A percentile compares a stretch with the other conserved stretches of the same genome.
These are phyloP conservation scores for Hymenoscyphus fructigenus DNA, from an alignment of 2,329 filamentous ascomycete species.

Conservation along the genomic window DNA sequence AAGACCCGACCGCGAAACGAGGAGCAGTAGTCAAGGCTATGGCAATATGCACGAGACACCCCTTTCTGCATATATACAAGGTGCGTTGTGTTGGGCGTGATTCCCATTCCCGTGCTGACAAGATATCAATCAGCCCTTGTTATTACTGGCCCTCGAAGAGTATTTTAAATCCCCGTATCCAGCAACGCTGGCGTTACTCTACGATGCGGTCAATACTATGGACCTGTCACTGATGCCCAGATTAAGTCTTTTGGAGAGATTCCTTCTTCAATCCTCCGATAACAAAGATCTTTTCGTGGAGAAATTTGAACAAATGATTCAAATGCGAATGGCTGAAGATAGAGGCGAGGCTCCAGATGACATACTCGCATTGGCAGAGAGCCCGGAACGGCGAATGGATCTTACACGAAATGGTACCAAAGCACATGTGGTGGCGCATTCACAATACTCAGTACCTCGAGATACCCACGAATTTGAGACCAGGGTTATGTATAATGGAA, in stretches of 20 bases:
- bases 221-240: conserved; percentile 90
- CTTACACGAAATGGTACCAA: conserved; percentile 59
- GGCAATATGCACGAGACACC: conserved; percentile 97
- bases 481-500: conserved; percentile 91
- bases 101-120: conserved; percentile 22
- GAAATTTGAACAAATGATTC: conserved; percentile 94
- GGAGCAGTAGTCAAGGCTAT: conserved; percentile 96
- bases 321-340: conserved; percentile 73
- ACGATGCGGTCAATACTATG: conserved; percentile 94
- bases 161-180: conserved; percentile 91
- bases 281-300: conserved; percentile 96
- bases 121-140: conserved; percentile 63
- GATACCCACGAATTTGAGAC: conserved; percentile 99
- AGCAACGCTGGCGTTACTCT: conserved; percentile 84
- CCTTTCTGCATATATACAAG: conserved; percentile 98
- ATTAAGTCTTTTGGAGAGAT: conserved; percentile 78
- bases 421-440: conserved; percentile 59
- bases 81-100: conserved; percentile 44
- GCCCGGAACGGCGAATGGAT: conserved; percentile 40
- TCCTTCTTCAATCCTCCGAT: conserved; percentile 84
- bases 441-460: conserved; percentile 74
- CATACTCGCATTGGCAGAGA: conserved; percentile 42
- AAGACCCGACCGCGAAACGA: conserved; percentile 88
- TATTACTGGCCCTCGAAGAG: conserved; percentile 88
- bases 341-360: conserved; percentile 43